Conservation (phyloP, 495 filamentous ascomycete genomes). For the Pyrenula aspistea region DNA sequence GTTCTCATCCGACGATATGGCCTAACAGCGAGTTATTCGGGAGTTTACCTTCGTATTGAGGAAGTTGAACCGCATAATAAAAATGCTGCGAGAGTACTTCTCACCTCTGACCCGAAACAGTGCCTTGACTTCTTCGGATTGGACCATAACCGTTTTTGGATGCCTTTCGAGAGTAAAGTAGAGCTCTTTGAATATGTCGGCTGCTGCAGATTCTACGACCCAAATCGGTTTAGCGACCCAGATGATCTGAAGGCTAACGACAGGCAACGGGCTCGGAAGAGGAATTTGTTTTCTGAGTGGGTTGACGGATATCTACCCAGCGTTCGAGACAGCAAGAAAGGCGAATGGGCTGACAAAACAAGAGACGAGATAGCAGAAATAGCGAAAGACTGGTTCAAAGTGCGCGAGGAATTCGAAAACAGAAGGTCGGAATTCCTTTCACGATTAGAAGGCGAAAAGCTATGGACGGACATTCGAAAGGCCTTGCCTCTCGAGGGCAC, state of each 20-base stretch:
- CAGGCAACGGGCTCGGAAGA: conserved; percentile 11
- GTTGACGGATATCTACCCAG: conserved; percentile 10
- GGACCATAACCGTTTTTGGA: conserved; percentile 23
- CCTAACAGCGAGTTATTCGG: conserved; percentile 46
- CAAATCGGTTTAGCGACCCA: background rate
- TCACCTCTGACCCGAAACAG: conserved; percentile 38
- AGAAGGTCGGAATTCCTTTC: conserved; percentile 1
- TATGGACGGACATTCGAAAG: background rate
- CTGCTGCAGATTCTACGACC: conserved; percentile 37
- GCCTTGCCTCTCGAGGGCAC: background rate
- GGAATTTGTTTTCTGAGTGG: conserved; percentile 9
- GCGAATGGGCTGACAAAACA: background rate
- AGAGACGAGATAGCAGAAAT: conserved; percentile 4
- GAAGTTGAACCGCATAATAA: conserved; percentile 46
- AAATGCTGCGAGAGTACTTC: conserved; percentile 40
- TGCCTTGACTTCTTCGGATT: conserved; percentile 49
- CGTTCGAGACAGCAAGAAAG: background rate
- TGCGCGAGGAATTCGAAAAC: conserved; percentile 3
- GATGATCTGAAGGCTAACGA: conserved; percentile 12
- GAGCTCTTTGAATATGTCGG: conserved; percentile 45
- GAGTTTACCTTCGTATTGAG: conserved; percentile 45
- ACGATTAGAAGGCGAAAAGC: background rate
- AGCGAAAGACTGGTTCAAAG: conserved; percentile 5
- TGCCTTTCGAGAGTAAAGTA: conserved; percentile 33
- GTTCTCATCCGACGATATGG: conserved; percentile 46